phyloP scores from a whole-genome alignment of 495 filamentous ascomycete species.

The Hypoxylon trugodes region DNA sequence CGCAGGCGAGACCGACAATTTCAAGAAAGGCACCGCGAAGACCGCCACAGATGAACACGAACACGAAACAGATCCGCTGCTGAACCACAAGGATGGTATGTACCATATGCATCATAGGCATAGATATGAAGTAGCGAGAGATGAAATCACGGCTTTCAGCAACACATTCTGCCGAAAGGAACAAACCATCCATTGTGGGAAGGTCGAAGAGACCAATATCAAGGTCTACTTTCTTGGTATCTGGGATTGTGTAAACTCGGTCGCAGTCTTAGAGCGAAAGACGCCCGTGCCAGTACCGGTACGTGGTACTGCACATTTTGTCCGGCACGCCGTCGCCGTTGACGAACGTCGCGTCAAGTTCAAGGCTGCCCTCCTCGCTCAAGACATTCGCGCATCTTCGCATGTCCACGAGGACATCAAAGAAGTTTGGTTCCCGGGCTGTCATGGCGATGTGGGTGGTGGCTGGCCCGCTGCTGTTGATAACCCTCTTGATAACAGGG shows the following conservation, averaged over 20 bases:
- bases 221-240: constrained; percentile 53
- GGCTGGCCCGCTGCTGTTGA: constrained; percentile 34
- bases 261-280: constrained; percentile 42
- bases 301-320: constrained; percentile 42
- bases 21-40: constrained; percentile 17
- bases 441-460: constrained; percentile 57
- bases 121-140: constrained; percentile 32
- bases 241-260: constrained; percentile 57
- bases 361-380: constrained; percentile 42
- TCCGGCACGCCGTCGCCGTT: constrained; percentile 56
- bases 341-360: constrained; percentile 60
- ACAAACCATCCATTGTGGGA: constrained; percentile 26
- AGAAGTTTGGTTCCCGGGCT: constrained; percentile 46
- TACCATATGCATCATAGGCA: constrained; percentile 39
- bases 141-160: constrained; percentile 52
- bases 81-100: constrained; percentile 40
- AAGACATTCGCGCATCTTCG: constrained; percentile 33
- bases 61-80: constrained; percentile 40
- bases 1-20: constrained; percentile 37
- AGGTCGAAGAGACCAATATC: constrained; percentile 38
- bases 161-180: constrained; percentile 52
- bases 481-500: constrained; percentile 15
- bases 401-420: constrained; percentile 41
- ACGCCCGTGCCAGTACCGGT: constrained; percentile 56
- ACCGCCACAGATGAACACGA: neutral